These are phyloP conservation scores for Gardenia jasminoides DNA, from an alignment of 257 asterid species.

Conservation along the genomic window DNA sequence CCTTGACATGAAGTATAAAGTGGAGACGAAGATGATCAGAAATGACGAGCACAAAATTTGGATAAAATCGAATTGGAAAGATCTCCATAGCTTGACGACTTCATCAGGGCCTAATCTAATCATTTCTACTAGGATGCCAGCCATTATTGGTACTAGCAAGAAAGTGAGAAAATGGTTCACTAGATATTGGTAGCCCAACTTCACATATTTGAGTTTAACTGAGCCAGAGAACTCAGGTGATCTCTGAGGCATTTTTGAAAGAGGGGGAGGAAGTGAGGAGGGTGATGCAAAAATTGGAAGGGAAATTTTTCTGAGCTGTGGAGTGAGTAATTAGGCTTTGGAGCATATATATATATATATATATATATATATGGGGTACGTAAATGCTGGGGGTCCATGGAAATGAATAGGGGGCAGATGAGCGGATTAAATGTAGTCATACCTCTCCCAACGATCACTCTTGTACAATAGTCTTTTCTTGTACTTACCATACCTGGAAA, in stretches of 20 bases:
- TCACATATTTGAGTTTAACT: conserved; percentile 49
- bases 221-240: conserved; percentile 38
- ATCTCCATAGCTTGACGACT: conserved; percentile 23
- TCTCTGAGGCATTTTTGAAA: conserved; percentile 38
- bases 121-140: conserved; percentile 26
- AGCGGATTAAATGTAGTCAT: conserved; percentile 12
- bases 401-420: conserved; percentile 14
- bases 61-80: conserved; percentile 37
- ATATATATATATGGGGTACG: neutral
- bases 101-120: conserved; percentile 44
- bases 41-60: conserved; percentile 50
- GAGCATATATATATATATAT: neutral
- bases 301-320: neutral
- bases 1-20: conserved; percentile 66
- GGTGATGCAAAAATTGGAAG: neutral
- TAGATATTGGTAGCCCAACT: conserved; percentile 59
- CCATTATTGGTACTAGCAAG: conserved; percentile 40
- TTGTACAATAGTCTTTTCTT: neutral
- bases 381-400: conserved; percentile 5
- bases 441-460: conserved; percentile 17
- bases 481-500: neutral
- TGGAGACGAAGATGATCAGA: conserved; percentile 32
- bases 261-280: neutral
- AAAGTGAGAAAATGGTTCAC: conserved; percentile 55
- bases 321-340: neutral